Evolutionary conservation across 805 yeast genomes (phyloP).

Genomic region (Myxozyma mucilagina): DNA sequence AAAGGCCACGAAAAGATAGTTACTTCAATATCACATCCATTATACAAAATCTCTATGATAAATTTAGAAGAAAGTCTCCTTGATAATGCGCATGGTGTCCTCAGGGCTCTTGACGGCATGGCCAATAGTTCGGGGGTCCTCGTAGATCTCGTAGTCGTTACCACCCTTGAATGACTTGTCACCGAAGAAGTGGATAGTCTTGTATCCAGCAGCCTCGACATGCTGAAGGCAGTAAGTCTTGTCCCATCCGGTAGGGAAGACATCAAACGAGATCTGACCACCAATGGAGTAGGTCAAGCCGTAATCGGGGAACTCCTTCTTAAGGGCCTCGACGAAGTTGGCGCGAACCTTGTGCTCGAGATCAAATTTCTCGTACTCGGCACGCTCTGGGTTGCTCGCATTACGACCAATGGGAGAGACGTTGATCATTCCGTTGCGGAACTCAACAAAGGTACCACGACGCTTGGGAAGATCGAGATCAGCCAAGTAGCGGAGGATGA

Average conservation of each 20-base stretch:
- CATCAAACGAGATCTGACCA: slow-evolving; percentile 98
- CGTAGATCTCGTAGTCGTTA: slow-evolving; percentile 96
- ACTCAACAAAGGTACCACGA: slow-evolving; percentile 96
- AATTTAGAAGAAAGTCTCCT: slow-evolving; percentile 60
- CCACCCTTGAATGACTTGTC: slow-evolving; percentile 97
- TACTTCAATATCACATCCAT: not conserved
- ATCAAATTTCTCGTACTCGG: slow-evolving; percentile 86
- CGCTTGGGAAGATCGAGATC: slow-evolving; percentile 89
- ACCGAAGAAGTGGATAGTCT: slow-evolving; percentile 94
- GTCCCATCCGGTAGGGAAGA: slow-evolving; percentile 99
- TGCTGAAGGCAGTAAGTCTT: slow-evolving; percentile 97
- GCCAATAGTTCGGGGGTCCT: slow-evolving; percentile 90
- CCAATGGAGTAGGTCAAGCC: slow-evolving; percentile 96
- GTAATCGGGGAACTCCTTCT: slow-evolving; percentile 75
- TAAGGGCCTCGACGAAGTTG: slow-evolving; percentile 80
- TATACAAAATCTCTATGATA: not conserved
- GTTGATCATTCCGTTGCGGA: slow-evolving; percentile 99
- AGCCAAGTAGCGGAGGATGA: slow-evolving; percentile 79
- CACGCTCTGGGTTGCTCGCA: slow-evolving; percentile 85
- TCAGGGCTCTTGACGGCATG: slow-evolving; percentile 88
- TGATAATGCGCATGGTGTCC: slow-evolving; percentile 83
- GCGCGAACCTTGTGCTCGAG: slow-evolving; percentile 77
- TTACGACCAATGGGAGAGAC: slow-evolving; percentile 98
- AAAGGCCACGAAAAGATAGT: no score
- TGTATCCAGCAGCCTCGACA: slow-evolving; percentile 80